Base-by-base conservation (phyloP, 495 filamentous ascomycete genomes). In the Aspergillus haitiensis region DNA sequence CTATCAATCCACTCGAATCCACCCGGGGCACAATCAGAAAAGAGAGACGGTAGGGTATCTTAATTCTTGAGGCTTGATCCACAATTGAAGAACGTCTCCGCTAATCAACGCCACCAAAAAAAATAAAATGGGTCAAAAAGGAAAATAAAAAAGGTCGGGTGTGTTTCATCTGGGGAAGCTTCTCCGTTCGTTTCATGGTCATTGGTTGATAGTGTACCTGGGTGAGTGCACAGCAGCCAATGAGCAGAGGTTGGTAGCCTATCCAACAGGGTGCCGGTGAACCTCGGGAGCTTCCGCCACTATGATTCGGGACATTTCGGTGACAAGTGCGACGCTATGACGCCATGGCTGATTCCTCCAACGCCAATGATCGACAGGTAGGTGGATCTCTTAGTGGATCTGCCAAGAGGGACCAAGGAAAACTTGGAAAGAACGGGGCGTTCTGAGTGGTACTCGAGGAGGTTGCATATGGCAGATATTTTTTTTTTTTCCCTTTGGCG, bases 321-420 rank as follows among this genome's bases (percentile, higher is more conserved):
- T 51, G 42, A 7, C 37, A 46, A 51, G 56, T 70, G 67, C 62
- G 73, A 71, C 72, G 52, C 31, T 66, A 72, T 76, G 74, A 76
- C 71, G 73, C 67, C 58, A 66, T 49, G 56, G 65, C 64, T 56
- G 48, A 15, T 37, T 48, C 13, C 12, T 16, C 10, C 10, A 32
- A 50, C 34, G 58, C 58, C 58, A 60, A 60, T 60, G 50, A 54
- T 54, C 50, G 58, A 60, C 58, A 40, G 48, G 56, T 2, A 12
- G 21, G 47, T 58, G 56, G 56, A 18, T 18, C 18, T n/a, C 5
- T n/a, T 45, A 36, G 47, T 32, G 39, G 37, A 13, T 7, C 6
- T 0, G n/a, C 36, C 32, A 27, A 27, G 21, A 27, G 21, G 21
- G 21, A 3, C 21, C 21, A 27, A 27, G 6, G n/a, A 16, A 47